phyloP scores from a whole-genome alignment of 2,329 filamentous ascomycete genomes.

The Teratosphaeria pseudoeucalypti region DNA sequence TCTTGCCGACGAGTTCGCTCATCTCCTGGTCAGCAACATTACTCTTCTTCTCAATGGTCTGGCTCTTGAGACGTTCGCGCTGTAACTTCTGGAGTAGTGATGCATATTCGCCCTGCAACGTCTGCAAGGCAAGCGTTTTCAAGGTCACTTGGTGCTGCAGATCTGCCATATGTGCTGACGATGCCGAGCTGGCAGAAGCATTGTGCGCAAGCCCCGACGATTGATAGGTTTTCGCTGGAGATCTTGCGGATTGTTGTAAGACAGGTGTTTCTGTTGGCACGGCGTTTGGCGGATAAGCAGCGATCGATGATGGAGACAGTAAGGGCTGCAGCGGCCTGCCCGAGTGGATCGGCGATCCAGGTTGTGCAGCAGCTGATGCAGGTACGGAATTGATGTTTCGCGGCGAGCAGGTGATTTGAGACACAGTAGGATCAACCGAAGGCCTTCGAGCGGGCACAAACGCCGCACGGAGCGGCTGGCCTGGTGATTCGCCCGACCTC shows the following conservation, averaged over 20 bases:
- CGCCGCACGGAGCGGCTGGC: slow-evolving; percentile 1
- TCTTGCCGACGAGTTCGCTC: slow-evolving; percentile 41
- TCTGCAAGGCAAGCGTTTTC: slow-evolving; percentile 43
- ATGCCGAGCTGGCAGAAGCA: slow-evolving; percentile 15
- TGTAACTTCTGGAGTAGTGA: slow-evolving; percentile 42
- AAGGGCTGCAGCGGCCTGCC: slow-evolving; percentile 7
- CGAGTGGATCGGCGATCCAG: slow-evolving; percentile 10
- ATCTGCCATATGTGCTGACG: slow-evolving; percentile 34
- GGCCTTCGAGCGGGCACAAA: slow-evolving; percentile 8
- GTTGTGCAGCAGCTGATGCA: slow-evolving; percentile 13
- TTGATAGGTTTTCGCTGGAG: slow-evolving; percentile 16
- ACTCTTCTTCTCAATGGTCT: slow-evolving; percentile 41
- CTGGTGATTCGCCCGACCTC: slow-evolving; percentile 10
- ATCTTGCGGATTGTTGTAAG: slow-evolving; percentile 8
- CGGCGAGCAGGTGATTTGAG: slow-evolving; percentile 10
- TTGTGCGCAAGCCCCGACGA: slow-evolving; percentile 15
- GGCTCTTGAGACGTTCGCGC: slow-evolving; percentile 39
- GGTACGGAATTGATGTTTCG: slow-evolving; percentile 11
- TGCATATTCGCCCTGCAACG: slow-evolving; percentile 45
- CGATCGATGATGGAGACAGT: slow-evolving; percentile 18
- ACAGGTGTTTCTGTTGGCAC: slow-evolving; percentile 2
- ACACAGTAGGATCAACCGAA: slow-evolving; percentile 6
- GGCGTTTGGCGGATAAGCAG: slow-evolving; percentile 9
- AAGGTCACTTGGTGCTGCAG: slow-evolving; percentile 46
- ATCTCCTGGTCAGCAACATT: slow-evolving; percentile 42